Evolutionary conservation across 495 filamentous ascomycete species (phyloP), one percentile per base, ranked within the genome.

Genomic region (Aspergillus saccharolyticus): DNA sequence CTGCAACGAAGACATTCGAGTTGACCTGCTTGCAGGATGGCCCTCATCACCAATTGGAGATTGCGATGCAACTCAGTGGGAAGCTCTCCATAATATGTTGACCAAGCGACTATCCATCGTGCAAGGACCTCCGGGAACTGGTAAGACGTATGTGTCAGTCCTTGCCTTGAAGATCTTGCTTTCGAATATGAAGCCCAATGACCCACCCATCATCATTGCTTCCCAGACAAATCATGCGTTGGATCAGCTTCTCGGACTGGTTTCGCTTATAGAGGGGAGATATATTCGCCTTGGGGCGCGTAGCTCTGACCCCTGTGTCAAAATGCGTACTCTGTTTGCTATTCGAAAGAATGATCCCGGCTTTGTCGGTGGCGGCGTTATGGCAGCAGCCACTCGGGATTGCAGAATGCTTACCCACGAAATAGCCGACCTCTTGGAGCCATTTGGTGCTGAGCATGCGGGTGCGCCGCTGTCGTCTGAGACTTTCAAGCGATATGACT

Each of bases 191-290:
- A 56, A 58, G n/a, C 55, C 65, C 1, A 73, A 73, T 9, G 80
- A 89, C 67, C 85, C 88, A 19, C 89, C 89, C 15, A 85, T 96
- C 33, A 77, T 96, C 20, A 74, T 96, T 6, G 79, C 90, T 0
- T 89, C 89, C 21, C 89, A 97, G 60, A 97, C 93, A 3, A 98
- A 98, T 58, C 91, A 98, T 70, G 93, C 94, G 0, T 70, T 97
- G 0, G 93, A 97, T 62, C 94, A 96, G 63, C 70, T 97, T 1
- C 76, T 98, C 15, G 73, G 72, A 4, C 83, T 87, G 48, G 72
- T 96, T 19, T 76, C 87, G 1, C 55, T 73, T 1, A 85, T 86
- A 51, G 89, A 89, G 51, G 72, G 75, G 1, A 77, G 85, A 4
- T 85, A 92, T 53, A 74, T 93, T 43, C 88, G 93, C 7, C 73